A percentile compares a stretch with the other conserved stretches of the same genome.
Evolutionary conservation across 352 stramenopile genomes (phyloP).

Genomic region (Globisporangium perplexum): DNA sequence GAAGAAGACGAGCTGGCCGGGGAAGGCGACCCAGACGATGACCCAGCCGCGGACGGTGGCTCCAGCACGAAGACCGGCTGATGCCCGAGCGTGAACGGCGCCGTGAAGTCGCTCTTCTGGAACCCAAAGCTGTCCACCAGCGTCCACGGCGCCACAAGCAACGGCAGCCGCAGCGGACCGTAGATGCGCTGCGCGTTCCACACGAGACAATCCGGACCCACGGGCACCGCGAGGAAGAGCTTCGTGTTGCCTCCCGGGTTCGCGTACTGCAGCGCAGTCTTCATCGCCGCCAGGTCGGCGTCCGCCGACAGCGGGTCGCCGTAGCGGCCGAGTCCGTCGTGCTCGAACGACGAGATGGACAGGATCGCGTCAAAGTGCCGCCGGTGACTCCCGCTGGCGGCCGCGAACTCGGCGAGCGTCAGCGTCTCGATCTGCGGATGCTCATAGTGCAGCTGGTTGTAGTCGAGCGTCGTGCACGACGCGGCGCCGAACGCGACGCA

Average conservation of each 20-base stretch:
- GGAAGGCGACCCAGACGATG: background rate
- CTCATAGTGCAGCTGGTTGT: constrained; percentile 28
- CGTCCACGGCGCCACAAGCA: constrained; percentile 36
- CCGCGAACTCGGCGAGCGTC: constrained; percentile 26
- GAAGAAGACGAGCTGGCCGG: background rate
- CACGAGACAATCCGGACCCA: constrained; percentile 39
- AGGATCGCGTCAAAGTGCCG: constrained; percentile 27
- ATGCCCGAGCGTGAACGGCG: constrained; percentile 23
- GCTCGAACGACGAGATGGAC: constrained; percentile 45
- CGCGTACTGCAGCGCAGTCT: constrained; percentile 19
- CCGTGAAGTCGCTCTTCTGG: constrained; percentile 24
- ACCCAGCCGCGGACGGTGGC: background rate
- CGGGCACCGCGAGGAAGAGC: constrained; percentile 38
- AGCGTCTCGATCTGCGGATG: constrained; percentile 26
- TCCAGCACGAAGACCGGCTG: constrained; percentile 33
- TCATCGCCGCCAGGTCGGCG: constrained; percentile 52
- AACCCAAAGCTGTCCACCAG: constrained; percentile 29
- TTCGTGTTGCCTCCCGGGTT: constrained; percentile 14
- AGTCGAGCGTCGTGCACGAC: constrained; percentile 32
- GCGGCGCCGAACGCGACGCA: constrained; percentile 25
- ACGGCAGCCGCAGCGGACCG: constrained; percentile 35
- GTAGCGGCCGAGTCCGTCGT: constrained; percentile 68
- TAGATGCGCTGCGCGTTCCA: constrained; percentile 61
- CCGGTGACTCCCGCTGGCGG: constrained; percentile 2
- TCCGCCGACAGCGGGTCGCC: constrained; percentile 52